Base-by-base conservation (phyloP, 2,329 filamentous ascomycete genomes). In the Niveomyces coronatus region DNA sequence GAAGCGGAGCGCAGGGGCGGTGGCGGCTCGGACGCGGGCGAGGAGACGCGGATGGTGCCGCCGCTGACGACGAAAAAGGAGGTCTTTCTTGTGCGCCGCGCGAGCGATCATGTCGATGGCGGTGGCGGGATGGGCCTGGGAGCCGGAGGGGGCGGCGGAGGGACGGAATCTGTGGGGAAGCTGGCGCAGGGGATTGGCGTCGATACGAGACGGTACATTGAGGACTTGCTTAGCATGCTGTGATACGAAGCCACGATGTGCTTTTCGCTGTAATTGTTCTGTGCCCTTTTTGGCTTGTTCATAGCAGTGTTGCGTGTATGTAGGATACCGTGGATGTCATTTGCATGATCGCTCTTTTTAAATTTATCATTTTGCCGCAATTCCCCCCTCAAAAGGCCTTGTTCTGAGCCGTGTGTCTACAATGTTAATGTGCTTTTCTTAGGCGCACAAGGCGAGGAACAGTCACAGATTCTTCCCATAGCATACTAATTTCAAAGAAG, bases 201-300 rank as follows among this genome's bases (percentile, higher is more conserved):
- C 23, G 83, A 88, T 63, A 85, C 82, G 20, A 71, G 78, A 55
- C 73, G 71, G 53, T 87, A 87, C 56, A 75, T 87, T 4, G 82
- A 87, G 55, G 77, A 76, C 1, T 54, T 88, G 40, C 60, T 87
- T 55, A 84, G 70, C 51, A 55, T 86, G 51, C 43, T 62, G 22
- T 61, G 42, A 46, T 14, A 11, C n/a, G n/a, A n/a, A n/a, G n/a
- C n/a, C n/a, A n/a, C n/a, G n/a, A n/a, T n/a, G n/a, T n/a, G n/a
- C n/a, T n/a, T n/a, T n/a, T n/a, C n/a, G n/a, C n/a, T n/a, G n/a
- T n/a, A n/a, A n/a, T n/a, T n/a, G n/a, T n/a, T n/a, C n/a, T n/a
- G n/a, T n/a, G n/a, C 22, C 7, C 7, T 24, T 11, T 24, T 7
- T 24, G 22, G 11, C 7, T 24, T 11, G 22, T 11, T 11, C 22